Evolutionary conservation across 257 asterid genomes (phyloP).

Genomic region (Jacaranda mimosifolia): DNA sequence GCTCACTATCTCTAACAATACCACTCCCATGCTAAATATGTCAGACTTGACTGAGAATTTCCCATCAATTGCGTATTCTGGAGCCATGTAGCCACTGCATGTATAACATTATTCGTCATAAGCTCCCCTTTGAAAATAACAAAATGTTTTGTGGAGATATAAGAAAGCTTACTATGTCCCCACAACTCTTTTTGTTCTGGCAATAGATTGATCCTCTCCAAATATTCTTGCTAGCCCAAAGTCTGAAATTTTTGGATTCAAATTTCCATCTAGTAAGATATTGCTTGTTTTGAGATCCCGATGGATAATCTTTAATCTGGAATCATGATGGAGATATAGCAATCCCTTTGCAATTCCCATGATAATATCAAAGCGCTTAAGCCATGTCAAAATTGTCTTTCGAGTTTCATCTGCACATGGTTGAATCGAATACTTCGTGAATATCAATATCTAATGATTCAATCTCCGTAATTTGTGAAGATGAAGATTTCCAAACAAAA

Average conservation of each 20-base stretch:
- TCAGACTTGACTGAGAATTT: conserved; percentile 54
- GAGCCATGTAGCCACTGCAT: conserved; percentile 66
- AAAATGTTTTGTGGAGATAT: background rate
- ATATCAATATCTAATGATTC: background rate
- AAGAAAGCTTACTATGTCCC: conserved; percentile 54
- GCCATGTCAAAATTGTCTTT: conserved; percentile 44
- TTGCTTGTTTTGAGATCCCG: conserved; percentile 60
- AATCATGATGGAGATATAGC: conserved; percentile 57
- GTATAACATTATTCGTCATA: background rate
- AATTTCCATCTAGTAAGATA: conserved; percentile 44
- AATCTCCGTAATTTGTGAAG: background rate
- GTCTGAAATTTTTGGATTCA: conserved; percentile 54
- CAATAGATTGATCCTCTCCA: conserved; percentile 35
- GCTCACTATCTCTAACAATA: conserved; percentile 51
- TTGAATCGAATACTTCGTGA: background rate
- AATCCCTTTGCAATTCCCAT: conserved; percentile 51
- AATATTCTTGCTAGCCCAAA: conserved; percentile 58
- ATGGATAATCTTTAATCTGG: conserved; percentile 56
- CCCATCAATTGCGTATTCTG: conserved; percentile 56
- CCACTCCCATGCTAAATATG: conserved; percentile 53
- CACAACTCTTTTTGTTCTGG: conserved; percentile 50
- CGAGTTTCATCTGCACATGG: conserved; percentile 38
- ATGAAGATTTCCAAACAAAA: background rate
- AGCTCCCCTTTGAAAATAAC: background rate
- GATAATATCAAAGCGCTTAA: conserved; percentile 43